These are phyloP conservation scores for Neckera pumila DNA, from an alignment of 225 moss, liverwort and hornwort species.

Conservation along the genomic window DNA sequence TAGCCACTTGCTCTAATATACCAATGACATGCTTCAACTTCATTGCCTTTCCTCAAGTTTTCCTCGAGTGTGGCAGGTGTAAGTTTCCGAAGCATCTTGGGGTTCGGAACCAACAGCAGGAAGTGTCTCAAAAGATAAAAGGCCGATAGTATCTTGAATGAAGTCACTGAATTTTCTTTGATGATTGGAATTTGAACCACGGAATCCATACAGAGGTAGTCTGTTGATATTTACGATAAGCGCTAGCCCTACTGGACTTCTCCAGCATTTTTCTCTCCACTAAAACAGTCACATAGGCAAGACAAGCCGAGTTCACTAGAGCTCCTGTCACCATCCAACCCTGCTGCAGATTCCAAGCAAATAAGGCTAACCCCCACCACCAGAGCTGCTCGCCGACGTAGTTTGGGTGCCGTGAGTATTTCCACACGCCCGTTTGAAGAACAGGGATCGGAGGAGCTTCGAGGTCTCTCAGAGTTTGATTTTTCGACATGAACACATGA, in stretches of 20 bases:
- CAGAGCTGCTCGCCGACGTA: slow-evolving; percentile 98
- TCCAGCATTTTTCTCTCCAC: slow-evolving; percentile 75
- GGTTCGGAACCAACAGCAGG: not conserved
- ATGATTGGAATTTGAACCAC: slow-evolving; percentile 31
- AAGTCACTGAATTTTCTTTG: slow-evolving; percentile 18
- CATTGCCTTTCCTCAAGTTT: not conserved
- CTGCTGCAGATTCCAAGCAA: slow-evolving; percentile 62
- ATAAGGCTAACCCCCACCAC: slow-evolving; percentile 87
- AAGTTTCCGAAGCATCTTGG: not conserved
- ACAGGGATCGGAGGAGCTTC: slow-evolving; percentile 50
- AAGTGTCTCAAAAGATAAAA: not conserved
- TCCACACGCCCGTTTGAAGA: slow-evolving; percentile 64
- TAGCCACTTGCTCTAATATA: not conserved
- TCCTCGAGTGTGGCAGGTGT: not conserved
- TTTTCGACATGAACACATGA: slow-evolving; percentile 49
- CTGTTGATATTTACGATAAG: slow-evolving; percentile 57
- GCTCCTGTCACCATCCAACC: slow-evolving; percentile 73
- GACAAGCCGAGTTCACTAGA: slow-evolving; percentile 53
- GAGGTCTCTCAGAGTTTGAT: slow-evolving; percentile 35
- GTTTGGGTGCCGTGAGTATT: slow-evolving; percentile 84
- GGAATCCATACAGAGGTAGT: slow-evolving; percentile 73
- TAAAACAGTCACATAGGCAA: slow-evolving; percentile 65
- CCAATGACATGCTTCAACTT: not conserved
- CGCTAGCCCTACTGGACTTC: slow-evolving; percentile 44
- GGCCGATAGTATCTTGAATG: not conserved